Conservation (phyloP, 106 monocot genomes). For the Iris macrosiphon region DNA sequence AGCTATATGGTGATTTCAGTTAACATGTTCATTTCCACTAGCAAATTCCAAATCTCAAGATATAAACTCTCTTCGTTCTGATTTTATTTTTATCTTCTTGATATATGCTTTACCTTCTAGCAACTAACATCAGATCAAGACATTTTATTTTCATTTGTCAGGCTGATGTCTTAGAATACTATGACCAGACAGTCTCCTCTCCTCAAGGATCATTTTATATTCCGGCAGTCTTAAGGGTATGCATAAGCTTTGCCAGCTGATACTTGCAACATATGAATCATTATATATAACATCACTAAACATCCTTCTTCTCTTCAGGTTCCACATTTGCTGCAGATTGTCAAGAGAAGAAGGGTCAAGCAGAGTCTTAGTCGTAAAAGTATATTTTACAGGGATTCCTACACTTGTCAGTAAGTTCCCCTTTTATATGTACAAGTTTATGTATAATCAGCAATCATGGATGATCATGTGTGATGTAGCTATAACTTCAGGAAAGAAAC, state of each 20-base stretch:
- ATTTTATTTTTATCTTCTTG: neutral
- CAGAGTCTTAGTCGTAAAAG: slow-evolving; percentile 73
- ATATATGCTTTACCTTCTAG: neutral
- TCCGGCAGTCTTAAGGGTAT: slow-evolving; percentile 81
- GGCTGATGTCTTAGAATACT: slow-evolving; percentile 98
- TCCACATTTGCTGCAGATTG: slow-evolving; percentile 69
- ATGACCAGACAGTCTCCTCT: slow-evolving; percentile 91
- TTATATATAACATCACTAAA: neutral
- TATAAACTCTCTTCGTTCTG: neutral
- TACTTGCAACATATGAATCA: neutral
- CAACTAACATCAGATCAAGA: neutral
- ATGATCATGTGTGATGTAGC: slow-evolving; percentile 2
- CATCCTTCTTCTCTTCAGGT: slow-evolving; percentile 36
- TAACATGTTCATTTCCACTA: neutral
- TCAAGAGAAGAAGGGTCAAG: slow-evolving; percentile 76
- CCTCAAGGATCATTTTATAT: slow-evolving; percentile 73
- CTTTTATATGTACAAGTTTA: neutral
- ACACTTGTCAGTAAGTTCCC: slow-evolving; percentile 82
- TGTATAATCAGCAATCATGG: neutral
- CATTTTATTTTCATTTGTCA: slow-evolving; percentile 26
- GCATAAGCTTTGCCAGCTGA: neutral
- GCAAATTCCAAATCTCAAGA: neutral
- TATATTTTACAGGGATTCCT: slow-evolving; percentile 74
- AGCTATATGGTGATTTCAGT: slow-evolving; percentile 1
- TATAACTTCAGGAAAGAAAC: too few relatives aligned